Evolutionary conservation across 148 eudicot species (phyloP), one percentile per base, ranked within the genome.

Genomic region (Hydrangea macrophylla): DNA sequence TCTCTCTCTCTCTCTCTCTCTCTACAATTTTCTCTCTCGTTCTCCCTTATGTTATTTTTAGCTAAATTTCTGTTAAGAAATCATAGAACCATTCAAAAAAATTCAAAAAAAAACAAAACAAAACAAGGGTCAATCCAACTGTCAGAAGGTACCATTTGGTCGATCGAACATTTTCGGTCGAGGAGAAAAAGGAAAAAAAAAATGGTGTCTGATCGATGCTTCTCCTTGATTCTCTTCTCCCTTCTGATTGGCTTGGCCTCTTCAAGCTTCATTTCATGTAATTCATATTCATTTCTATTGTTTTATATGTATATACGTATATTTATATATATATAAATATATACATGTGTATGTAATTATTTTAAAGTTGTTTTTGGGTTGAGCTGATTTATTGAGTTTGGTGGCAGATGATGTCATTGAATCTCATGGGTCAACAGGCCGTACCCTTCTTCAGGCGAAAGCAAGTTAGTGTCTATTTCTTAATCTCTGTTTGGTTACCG

Each of bases 381-480:
- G 3, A 23, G 1, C 25, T 36, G 12, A 22, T 68, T 63, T 76
- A 58, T 36, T 11, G 6, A 42, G 44, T 51, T 36, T 15, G 60
- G 25, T 0, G 33, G 75, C 84, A 88, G 97, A 76, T 72, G 76
- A 80, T 37, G 67, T 75, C 9, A 71, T 86, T 59, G 81, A 71
- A 50, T 60, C 78, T 53, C 80, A 72, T 68, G 82, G 73, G 60
- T 77, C 78, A 20, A 68, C 73, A 0, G 92, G 86, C 1, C 92
- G 97, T 40, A 57, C 79, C 70, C 78, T 88, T 75, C 90, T 91
- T 63, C 97, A 88, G 59, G 76, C 84, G 55, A 79, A 75, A 77
- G 73, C 79, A 74, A 27, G 76, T 76, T 39, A 57, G n/a, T 25
- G 0, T 67, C 13, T 31, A 13, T 39, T 24, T 64, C 60, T 71